These are phyloP conservation scores for Fusarium coffeatum DNA, from an alignment of 2,329 filamentous ascomycete species.

Conservation along the genomic window DNA sequence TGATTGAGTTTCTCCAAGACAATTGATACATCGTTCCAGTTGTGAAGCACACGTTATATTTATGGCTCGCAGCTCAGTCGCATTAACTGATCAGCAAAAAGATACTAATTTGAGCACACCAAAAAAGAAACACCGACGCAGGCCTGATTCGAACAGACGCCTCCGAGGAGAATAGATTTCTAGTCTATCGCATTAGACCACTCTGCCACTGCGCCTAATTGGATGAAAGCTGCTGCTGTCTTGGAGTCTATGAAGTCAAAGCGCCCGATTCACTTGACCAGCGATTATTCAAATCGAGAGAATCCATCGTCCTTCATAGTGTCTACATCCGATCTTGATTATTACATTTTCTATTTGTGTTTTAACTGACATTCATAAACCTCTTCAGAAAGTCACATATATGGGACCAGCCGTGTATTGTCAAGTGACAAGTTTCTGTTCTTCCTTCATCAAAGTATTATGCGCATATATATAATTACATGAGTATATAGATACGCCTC, in stretches of 20 bases:
- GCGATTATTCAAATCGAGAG: not conserved
- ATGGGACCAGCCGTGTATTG: not conserved
- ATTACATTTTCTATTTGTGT: not conserved
- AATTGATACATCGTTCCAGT: not conserved
- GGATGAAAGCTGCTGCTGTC: not conserved
- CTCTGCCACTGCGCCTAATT: conserved; percentile 33
- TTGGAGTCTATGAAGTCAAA: fast-evolving
- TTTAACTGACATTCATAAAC: not conserved
- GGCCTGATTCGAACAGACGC: conserved; percentile 38
- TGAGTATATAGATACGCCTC: conserved; percentile 36
- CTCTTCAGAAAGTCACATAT: not conserved
- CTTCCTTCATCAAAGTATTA: conserved; percentile 36
- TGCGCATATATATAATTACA: conserved; percentile 39
- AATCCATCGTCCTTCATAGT: not conserved
- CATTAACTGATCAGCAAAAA: not conserved
- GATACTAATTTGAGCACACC: not conserved
- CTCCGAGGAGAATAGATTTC: conserved; percentile 38
- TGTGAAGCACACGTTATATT: not conserved
- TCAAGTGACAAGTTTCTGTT: conserved; percentile 24
- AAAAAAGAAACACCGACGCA: conserved; percentile 28
- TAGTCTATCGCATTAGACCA: conserved; percentile 39
- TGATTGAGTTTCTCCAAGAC: not conserved
- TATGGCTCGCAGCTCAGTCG: not conserved
- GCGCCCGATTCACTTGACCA: fast-evolving
- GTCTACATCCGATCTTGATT: not conserved